phyloP scores from a whole-genome alignment of 306 rosid species.

The Argentina anserina region DNA sequence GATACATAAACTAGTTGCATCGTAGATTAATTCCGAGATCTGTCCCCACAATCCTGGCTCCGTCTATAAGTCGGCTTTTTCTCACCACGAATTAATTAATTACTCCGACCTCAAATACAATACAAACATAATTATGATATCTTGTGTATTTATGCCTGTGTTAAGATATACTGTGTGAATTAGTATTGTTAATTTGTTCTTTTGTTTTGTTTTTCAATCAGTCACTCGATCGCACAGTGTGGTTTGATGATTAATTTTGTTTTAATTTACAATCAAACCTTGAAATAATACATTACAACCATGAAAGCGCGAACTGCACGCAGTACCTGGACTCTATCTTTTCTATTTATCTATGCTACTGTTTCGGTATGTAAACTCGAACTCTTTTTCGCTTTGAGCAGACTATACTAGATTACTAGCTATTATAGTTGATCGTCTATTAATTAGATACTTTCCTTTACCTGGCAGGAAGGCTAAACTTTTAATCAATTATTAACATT shows the following conservation, averaged over 20 bases:
- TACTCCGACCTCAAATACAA: background rate
- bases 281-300: background rate
- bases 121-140: background rate
- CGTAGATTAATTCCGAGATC: background rate
- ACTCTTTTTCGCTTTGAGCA: background rate
- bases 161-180: background rate
- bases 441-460: background rate
- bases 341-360: background rate
- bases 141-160: background rate
- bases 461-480: background rate
- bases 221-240: no score
- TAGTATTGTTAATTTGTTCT: background rate
- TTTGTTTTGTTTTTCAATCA: background rate
- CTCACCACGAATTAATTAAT: background rate
- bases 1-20: background rate
- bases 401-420: background rate
- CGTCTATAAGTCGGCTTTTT: constrained; percentile 9
- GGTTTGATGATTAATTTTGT: background rate
- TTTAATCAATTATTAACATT: background rate
- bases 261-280: background rate
- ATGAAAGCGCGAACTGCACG: background rate
- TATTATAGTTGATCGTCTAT: background rate
- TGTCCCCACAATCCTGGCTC: constrained; percentile 1
- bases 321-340: no score
- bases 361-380: background rate